Evolutionary conservation across 305 asterid genomes (phyloP).

Genomic region (Petunia hybrid): DNA sequence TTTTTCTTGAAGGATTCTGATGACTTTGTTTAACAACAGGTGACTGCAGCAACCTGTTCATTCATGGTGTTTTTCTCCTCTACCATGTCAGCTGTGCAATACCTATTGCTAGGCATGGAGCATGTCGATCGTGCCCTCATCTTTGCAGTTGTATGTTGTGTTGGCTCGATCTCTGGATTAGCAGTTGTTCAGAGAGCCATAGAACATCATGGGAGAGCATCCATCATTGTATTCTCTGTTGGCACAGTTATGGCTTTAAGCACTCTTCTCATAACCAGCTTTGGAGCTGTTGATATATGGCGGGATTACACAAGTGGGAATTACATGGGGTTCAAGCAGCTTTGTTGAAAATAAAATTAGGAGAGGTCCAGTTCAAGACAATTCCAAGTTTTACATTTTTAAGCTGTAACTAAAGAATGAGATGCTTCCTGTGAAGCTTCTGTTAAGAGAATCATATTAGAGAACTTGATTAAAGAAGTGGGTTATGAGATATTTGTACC

Average conservation of each 20-base stretch:
- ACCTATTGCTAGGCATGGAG: constrained; percentile 69
- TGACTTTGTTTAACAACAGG: constrained; percentile 42
- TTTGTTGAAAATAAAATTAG: constrained; percentile 47
- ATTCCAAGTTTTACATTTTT: not conserved
- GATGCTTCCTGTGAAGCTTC: constrained; percentile 23
- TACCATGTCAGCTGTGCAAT: constrained; percentile 81
- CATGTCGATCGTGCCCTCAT: constrained; percentile 49
- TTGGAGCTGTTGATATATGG: constrained; percentile 68
- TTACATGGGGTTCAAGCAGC: constrained; percentile 75
- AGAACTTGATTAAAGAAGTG: not conserved
- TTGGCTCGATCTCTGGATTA: constrained; percentile 60
- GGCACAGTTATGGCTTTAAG: constrained; percentile 74
- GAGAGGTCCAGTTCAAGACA: constrained; percentile 4
- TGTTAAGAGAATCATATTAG: not conserved
- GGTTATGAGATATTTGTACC: not conserved
- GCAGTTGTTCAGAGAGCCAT: constrained; percentile 60
- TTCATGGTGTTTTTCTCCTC: constrained; percentile 83
- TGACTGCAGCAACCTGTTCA: constrained; percentile 75
- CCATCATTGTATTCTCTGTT: constrained; percentile 80
- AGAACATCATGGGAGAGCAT: constrained; percentile 64
- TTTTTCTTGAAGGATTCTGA: not conserved
- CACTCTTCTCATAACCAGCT: constrained; percentile 62
- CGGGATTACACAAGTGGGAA: constrained; percentile 53
- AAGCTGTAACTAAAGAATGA: not conserved
- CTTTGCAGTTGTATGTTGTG: constrained; percentile 58